Conservation (phyloP, 345 rosid species). For the Punica granatum region DNA sequence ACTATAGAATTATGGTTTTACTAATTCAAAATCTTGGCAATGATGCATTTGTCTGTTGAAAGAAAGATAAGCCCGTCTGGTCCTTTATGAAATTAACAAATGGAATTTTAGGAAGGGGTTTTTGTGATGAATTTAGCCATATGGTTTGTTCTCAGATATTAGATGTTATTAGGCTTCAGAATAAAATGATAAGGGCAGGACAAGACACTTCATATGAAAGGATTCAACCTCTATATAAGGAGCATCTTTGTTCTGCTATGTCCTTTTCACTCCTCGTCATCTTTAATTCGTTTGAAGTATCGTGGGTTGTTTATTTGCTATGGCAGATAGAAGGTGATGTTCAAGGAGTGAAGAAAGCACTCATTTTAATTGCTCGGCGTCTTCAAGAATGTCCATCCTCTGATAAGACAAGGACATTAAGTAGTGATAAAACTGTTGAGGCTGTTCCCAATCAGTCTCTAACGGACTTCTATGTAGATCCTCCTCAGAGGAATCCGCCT, state of each 20-base stretch:
- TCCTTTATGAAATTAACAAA: not conserved
- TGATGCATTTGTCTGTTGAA: not conserved
- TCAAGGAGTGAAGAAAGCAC: conserved; percentile 62
- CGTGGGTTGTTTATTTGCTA: conserved; percentile 9
- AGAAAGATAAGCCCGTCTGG: not conserved
- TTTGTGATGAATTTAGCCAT: not conserved
- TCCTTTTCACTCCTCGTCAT: not conserved
- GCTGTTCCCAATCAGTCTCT: conserved; percentile 23
- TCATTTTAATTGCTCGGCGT: conserved; percentile 57
- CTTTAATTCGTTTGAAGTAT: not conserved
- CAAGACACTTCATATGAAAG: not conserved
- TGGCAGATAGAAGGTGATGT: conserved; percentile 80
- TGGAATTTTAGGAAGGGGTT: not conserved
- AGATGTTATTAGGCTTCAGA: not conserved
- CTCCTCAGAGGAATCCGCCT: conserved; percentile 25
- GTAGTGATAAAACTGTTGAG: conserved; percentile 36
- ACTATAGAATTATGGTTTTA: not conserved
- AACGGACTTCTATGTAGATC: conserved; percentile 26
- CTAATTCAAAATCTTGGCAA: not conserved
- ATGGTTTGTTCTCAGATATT: not conserved
- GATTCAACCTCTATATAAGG: not conserved
- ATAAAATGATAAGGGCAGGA: not conserved
- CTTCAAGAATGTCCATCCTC: conserved; percentile 63
- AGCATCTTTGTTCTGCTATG: not conserved
- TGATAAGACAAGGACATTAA: conserved; percentile 29